phyloP scores from a whole-genome alignment of 1,139 yeast species.

The Zhuliangozyma blackwelliae region DNA sequence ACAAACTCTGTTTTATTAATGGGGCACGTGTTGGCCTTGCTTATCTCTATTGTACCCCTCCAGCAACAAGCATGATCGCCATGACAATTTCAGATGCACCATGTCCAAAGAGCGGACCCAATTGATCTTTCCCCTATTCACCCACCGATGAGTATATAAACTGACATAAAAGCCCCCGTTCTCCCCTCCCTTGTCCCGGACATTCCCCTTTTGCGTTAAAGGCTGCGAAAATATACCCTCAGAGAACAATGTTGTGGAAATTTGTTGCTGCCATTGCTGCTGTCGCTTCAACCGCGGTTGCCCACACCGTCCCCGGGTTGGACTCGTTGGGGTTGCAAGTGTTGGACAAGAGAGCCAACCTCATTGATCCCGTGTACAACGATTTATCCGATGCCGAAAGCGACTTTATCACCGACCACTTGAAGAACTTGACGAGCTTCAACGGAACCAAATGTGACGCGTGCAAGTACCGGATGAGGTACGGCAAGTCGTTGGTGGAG shows the following conservation, averaged over 20 bases:
- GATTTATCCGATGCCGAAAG: conserved; percentile 22
- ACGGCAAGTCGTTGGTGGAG: conserved; percentile 24
- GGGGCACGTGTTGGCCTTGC: too few relatives aligned
- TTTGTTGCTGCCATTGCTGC: not conserved
- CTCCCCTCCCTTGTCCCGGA: too few relatives aligned
- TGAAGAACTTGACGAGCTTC: conserved; percentile 20
- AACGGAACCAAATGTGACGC: conserved; percentile 32
- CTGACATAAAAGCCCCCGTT: too few relatives aligned
- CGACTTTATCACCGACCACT: conserved; percentile 29
- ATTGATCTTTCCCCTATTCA: too few relatives aligned
- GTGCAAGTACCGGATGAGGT: conserved; percentile 34
- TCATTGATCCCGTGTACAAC: conserved; percentile 22
- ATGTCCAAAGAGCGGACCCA: too few relatives aligned
- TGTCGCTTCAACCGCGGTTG: conserved; percentile 7
- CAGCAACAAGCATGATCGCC: too few relatives aligned
- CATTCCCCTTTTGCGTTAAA: too few relatives aligned
- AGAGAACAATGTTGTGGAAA: not conserved
- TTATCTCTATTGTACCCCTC: too few relatives aligned
- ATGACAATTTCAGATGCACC: too few relatives aligned
- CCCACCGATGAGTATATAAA: too few relatives aligned
- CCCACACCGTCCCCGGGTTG: conserved; percentile 19
- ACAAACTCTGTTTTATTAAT: too few relatives aligned
- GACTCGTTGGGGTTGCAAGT: conserved; percentile 15
- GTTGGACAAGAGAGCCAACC: conserved; percentile 14
- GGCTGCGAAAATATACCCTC: too few relatives aligned